Evolutionary conservation across 768 basidiomycete species (phyloP).

Genomic region (Psilocybe tampanensis): DNA sequence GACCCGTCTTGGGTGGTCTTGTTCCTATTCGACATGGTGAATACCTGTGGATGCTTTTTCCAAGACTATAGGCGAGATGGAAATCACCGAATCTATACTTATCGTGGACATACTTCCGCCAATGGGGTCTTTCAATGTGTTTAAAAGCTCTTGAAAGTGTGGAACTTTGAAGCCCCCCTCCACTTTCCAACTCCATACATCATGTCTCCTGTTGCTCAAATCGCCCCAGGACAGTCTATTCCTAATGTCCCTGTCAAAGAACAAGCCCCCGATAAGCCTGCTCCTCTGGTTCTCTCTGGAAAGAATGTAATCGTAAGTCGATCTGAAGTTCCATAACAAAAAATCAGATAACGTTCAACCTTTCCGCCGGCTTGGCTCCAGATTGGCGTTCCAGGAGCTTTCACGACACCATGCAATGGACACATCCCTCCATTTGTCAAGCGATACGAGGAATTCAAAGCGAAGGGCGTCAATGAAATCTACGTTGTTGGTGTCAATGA

Average conservation of each 20-base stretch:
- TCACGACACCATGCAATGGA: constrained; percentile 69
- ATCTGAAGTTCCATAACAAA: background rate
- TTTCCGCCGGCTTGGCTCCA: constrained; percentile 23
- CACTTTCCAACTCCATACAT: background rate
- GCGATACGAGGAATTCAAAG: constrained; percentile 70
- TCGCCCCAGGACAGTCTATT: constrained; percentile 49
- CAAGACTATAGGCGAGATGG: background rate
- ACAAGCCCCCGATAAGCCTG: constrained; percentile 44
- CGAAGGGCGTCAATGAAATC: constrained; percentile 72
- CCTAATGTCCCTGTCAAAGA: constrained; percentile 62
- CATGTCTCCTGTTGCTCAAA: constrained; percentile 56
- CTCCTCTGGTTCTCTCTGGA: constrained; percentile 50
- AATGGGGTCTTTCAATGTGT: background rate
- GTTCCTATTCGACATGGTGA: background rate
- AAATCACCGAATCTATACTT: background rate
- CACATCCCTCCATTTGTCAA: constrained; percentile 69
- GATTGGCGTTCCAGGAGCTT: constrained; percentile 80
- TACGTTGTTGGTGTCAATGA: constrained; percentile 82
- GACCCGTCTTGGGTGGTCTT: too few relatives aligned
- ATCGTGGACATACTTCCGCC: background rate
- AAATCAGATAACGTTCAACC: too few relatives aligned
- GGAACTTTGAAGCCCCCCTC: background rate
- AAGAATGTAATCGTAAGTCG: constrained; percentile 66
- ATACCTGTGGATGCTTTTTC: too few relatives aligned
- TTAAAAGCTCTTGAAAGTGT: background rate